phyloP scores from a whole-genome alignment of 352 stramenopile species.

The Pythium phragmiticola region DNA sequence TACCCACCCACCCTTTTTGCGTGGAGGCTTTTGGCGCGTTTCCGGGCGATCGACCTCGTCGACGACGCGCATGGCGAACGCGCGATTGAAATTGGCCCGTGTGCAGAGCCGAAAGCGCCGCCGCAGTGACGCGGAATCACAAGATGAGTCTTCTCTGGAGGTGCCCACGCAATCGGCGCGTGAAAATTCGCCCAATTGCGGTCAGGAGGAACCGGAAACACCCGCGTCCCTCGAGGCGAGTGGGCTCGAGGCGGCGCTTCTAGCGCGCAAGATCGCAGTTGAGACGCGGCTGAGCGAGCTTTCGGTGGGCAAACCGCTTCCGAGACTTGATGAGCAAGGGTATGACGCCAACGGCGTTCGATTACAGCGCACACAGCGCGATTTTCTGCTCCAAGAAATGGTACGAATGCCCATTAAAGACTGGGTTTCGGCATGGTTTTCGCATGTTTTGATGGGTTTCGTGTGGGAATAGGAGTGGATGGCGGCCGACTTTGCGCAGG shows the following conservation, averaged over 20 bases:
- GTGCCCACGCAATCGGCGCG: conserved; percentile 25
- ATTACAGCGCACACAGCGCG: conserved; percentile 48
- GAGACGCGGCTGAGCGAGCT: conserved; percentile 41
- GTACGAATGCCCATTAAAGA: conserved; percentile 14
- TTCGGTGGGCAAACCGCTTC: conserved; percentile 48
- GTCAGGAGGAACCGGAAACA: conserved; percentile 12
- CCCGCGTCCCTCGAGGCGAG: background rate
- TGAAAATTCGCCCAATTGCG: conserved; percentile 13
- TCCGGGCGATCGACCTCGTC: background rate
- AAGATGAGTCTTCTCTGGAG: conserved; percentile 20
- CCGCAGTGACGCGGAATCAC: conserved; percentile 25
- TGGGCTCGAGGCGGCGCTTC: conserved; percentile 34
- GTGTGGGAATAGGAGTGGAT: conserved; percentile 68
- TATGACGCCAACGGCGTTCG: conserved; percentile 42
- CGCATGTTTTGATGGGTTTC: background rate
- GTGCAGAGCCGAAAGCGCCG: conserved; percentile 33
- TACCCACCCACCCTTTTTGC: background rate
- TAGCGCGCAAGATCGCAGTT: conserved; percentile 38
- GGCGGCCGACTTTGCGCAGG: conserved; percentile 90
- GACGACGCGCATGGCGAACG: conserved; percentile 54
- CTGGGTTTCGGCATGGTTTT: no score
- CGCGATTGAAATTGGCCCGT: conserved; percentile 64
- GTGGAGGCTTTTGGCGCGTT: conserved; percentile 1
- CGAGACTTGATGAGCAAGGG: conserved; percentile 31
- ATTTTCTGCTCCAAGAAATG: conserved; percentile 86